phyloP scores from a whole-genome alignment of 202 grass and related monocot species.

The Brachypodium distachyon region DNA sequence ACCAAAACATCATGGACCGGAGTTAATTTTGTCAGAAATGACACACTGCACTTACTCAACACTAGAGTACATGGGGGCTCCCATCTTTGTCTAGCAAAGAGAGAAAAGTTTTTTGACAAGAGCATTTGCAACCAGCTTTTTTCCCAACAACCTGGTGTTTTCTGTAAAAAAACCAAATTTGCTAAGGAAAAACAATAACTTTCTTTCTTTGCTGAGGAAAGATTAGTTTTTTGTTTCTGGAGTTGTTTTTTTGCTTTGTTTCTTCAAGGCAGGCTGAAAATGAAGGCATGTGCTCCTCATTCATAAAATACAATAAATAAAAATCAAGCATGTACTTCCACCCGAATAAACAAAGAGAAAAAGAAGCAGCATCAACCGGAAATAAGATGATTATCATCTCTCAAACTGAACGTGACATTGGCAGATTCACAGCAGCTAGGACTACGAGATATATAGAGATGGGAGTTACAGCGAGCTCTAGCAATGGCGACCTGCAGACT shows the following conservation, averaged over 20 bases:
- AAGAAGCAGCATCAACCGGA: neutral
- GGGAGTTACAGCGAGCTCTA: slow-evolving; percentile 18
- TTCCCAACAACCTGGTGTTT: neutral
- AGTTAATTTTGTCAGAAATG: neutral
- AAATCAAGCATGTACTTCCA: neutral
- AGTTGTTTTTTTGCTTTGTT: neutral
- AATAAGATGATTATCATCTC: neutral
- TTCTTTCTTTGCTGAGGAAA: no score
- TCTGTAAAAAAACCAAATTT: no score
- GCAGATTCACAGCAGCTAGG: neutral
- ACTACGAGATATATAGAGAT: neutral
- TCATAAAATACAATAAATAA: neutral
- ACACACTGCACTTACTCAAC: neutral
- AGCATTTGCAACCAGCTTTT: neutral
- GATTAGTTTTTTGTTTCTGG: neutral
- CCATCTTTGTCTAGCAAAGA: neutral
- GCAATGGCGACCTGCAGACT: neutral
- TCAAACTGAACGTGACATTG: slow-evolving; percentile 12
- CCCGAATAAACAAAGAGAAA: neutral
- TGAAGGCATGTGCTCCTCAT: neutral
- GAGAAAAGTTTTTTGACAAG: neutral
- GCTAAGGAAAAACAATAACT: no score
- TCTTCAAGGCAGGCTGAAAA: neutral
- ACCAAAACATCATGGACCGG: neutral
- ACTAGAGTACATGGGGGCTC: neutral